A percentile compares a stretch with the other conserved stretches of the same genome.
These are phyloP conservation scores for Blumeriella jaapii DNA, from an alignment of 2,329 filamentous ascomycete genomes.

Conservation along the genomic window DNA sequence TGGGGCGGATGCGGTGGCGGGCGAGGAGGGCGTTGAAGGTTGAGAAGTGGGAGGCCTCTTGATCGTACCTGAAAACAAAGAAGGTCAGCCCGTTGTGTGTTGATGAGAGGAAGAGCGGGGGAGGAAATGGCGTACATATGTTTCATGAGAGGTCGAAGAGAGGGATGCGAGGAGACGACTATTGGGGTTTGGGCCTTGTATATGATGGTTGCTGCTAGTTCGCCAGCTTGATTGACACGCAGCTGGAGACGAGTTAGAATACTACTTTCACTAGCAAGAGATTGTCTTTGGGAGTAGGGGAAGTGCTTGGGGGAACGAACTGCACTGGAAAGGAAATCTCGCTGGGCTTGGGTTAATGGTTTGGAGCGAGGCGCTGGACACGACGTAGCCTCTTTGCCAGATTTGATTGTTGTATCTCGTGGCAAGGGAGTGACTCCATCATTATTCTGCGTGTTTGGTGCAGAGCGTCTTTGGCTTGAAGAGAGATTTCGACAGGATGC, in stretches of 20 bases:
- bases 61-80: too few species aligned
- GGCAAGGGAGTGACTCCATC: constrained; percentile 15
- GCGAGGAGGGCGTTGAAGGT: constrained; percentile 79
- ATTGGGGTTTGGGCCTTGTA: constrained; percentile 81
- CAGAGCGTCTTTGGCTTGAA: constrained; percentile 7
- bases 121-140: too few species aligned
- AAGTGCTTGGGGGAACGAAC: constrained; percentile 31
- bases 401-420: constrained; percentile 18
- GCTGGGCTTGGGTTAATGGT: constrained; percentile 57
- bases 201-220: constrained; percentile 92
- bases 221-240: constrained; percentile 93
- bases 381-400: constrained; percentile 22
- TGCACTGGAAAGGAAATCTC: constrained; percentile 64
- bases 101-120: too few species aligned
- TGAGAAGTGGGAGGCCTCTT: constrained; percentile 77
- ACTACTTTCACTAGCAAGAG: neutral
- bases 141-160: constrained; percentile 80
- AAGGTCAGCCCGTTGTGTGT: too few species aligned
- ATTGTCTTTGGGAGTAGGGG: constrained; percentile 3
- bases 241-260: constrained; percentile 51
- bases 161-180: constrained; percentile 69
- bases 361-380: constrained; percentile 14
- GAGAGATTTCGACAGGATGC: constrained; percentile 16
- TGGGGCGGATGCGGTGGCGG: constrained; percentile 82
- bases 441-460: constrained; percentile 1